Evolutionary conservation across 352 stramenopile species (phyloP).

Genomic region (Phytopythium kandeliae): DNA sequence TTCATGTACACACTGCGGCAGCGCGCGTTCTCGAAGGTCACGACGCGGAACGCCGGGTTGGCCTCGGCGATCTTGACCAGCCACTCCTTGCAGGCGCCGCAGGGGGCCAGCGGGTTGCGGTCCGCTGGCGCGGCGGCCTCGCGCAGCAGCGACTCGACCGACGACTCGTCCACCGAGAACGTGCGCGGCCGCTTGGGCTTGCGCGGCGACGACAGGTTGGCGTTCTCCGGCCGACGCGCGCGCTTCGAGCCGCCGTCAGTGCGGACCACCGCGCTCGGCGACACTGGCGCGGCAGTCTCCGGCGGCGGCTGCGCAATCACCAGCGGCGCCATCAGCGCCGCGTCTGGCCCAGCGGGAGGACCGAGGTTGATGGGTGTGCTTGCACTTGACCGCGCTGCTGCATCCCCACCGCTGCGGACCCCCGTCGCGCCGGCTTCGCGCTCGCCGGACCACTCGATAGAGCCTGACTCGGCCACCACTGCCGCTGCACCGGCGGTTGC

Average conservation of each 20-base stretch:
- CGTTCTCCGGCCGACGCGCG: slow-evolving; percentile 8
- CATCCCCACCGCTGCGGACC: neutral
- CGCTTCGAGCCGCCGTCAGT: too few relatives aligned
- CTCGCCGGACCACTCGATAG: too few relatives aligned
- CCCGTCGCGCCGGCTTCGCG: too few relatives aligned
- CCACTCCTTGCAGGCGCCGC: slow-evolving; percentile 98
- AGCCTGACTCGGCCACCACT: too few relatives aligned
- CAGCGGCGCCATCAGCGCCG: too few relatives aligned
- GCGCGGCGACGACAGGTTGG: slow-evolving; percentile 24
- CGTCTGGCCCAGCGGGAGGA: too few relatives aligned
- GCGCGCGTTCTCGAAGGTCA: slow-evolving; percentile 95
- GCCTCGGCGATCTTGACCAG: slow-evolving; percentile 98
- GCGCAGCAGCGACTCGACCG: slow-evolving; percentile 37
- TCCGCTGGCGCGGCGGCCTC: slow-evolving; percentile 37
- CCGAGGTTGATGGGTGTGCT: neutral
- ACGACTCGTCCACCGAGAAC: slow-evolving; percentile 70
- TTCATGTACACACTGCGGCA: slow-evolving; percentile 92
- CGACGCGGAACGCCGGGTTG: slow-evolving; percentile 95
- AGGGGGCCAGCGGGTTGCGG: slow-evolving; percentile 96
- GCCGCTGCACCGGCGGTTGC: neutral
- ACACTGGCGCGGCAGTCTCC: too few relatives aligned
- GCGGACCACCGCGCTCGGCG: too few relatives aligned
- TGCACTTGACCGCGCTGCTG: neutral
- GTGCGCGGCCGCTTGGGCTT: slow-evolving; percentile 83
- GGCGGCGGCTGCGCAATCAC: neutral